Percentiles rank a stretch among this genome's conserved stretches.
Evolutionary conservation across 176 grass and related monocot genomes (phyloP).

Genomic region (Oropetium thomaeum): DNA sequence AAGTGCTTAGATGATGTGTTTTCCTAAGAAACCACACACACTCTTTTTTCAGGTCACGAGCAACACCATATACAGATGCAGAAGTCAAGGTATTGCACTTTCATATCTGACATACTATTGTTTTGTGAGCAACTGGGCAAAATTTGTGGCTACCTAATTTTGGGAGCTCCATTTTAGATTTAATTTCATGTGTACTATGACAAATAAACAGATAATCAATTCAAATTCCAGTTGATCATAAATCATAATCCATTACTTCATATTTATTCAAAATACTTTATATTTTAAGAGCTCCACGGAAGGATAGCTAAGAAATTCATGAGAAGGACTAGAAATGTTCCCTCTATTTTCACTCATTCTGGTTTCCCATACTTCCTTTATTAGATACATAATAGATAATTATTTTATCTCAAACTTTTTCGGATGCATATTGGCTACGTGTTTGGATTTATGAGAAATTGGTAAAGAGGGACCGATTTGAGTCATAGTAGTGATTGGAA

Average conservation of each 20-base stretch:
- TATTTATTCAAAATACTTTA: not conserved
- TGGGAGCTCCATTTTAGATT: too few relatives aligned
- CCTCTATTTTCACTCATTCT: not conserved
- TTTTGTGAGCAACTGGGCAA: not conserved
- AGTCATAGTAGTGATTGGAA: not conserved
- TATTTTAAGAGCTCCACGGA: not conserved
- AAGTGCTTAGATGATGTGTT: not conserved
- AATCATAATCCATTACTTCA: not conserved
- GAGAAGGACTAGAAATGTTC: not conserved
- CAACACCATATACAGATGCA: conserved; percentile 77
- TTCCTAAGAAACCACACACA: conserved; percentile 9
- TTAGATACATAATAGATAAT: not conserved
- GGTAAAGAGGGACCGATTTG: not conserved
- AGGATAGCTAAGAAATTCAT: not conserved
- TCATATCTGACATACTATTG: not conserved
- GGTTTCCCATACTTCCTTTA: not conserved
- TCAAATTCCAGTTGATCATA: too few relatives aligned
- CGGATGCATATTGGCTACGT: not conserved
- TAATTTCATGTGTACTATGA: too few relatives aligned
- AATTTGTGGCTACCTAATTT: too few relatives aligned
- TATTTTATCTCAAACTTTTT: not conserved
- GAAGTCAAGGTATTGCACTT: conserved; percentile 82
- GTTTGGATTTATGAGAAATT: not conserved
- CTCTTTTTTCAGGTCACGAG: conserved; percentile 55
- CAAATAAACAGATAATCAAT: too few relatives aligned